Percentiles rank a stretch among this genome's conserved stretches.
These are phyloP conservation scores for Populus nigra DNA, from an alignment of 345 rosid species.

Conservation along the genomic window DNA sequence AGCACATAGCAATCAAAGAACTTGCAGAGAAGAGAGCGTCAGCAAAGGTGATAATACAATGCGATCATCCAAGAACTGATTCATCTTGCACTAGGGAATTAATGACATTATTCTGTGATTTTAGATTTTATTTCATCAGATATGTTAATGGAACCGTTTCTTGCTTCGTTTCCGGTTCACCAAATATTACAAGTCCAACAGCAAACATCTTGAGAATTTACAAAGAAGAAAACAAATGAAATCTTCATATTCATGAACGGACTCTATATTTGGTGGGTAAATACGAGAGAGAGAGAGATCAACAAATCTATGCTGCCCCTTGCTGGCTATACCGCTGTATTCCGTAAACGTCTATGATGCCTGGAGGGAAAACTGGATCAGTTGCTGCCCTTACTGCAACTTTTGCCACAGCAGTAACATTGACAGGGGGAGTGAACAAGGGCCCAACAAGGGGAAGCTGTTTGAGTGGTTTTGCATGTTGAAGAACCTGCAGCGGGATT, in stretches of 20 bases:
- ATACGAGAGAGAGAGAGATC: neutral
- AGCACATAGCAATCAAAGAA: no score
- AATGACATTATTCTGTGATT: neutral
- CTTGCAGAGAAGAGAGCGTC: no score
- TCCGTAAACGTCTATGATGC: conserved; percentile 46
- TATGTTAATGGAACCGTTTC: neutral
- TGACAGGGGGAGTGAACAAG: conserved; percentile 53
- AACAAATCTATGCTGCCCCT: conserved; percentile 35
- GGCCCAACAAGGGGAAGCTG: conserved; percentile 59
- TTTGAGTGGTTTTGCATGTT: conserved; percentile 47
- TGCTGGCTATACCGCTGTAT: conserved; percentile 45
- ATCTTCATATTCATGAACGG: neutral
- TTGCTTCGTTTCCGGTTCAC: no score
- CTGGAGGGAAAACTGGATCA: conserved; percentile 60
- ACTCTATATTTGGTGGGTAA: neutral
- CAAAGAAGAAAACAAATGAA: neutral
- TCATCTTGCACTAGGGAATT: no score
- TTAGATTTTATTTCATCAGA: neutral
- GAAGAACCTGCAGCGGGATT: conserved; percentile 37
- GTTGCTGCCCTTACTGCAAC: conserved; percentile 59
- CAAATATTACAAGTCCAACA: neutral
- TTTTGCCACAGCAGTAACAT: conserved; percentile 44
- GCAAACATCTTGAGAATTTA: neutral
- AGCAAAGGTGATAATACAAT: no score
- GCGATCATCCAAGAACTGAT: no score